phyloP scores from a whole-genome alignment of 1,139 yeast species.

The Groenewaldozyma sp. region DNA sequence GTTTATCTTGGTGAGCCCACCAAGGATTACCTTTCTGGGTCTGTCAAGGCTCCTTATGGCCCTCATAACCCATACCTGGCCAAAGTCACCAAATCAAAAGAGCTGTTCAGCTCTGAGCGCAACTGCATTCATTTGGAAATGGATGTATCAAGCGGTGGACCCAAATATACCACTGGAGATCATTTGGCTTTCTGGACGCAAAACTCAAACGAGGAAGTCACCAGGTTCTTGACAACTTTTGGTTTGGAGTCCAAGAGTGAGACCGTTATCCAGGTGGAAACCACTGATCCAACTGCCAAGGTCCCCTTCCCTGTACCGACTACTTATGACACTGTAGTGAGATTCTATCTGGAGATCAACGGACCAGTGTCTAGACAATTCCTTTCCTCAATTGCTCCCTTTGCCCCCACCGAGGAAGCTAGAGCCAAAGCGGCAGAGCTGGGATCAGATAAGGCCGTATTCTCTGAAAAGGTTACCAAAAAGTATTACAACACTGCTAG shows the following conservation, averaged over 20 bases:
- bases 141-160: conserved; percentile 63
- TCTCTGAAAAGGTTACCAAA: conserved; percentile 54
- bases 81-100: conserved; percentile 49
- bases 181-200: conserved; percentile 95
- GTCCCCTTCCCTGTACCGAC: conserved; percentile 88
- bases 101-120: conserved; percentile 65
- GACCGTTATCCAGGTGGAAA: conserved; percentile 52
- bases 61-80: conserved; percentile 80
- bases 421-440: conserved; percentile 45
- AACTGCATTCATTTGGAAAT: conserved; percentile 87
- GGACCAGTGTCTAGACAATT: conserved; percentile 93
- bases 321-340: conserved; percentile 75
- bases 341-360: conserved; percentile 83
- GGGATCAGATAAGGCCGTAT: conserved; percentile 58
- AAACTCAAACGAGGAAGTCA: conserved; percentile 68
- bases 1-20: conserved; percentile 86
- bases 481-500: conserved; percentile 69
- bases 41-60: conserved; percentile 48
- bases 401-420: conserved; percentile 63
- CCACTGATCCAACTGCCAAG: conserved; percentile 65
- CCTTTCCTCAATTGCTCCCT: conserved; percentile 65
- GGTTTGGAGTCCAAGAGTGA: conserved; percentile 48
- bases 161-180: conserved; percentile 90
- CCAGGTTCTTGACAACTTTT: conserved; percentile 53
- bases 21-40: conserved; percentile 40